Evolutionary conservation across 2,329 filamentous ascomycete genomes (phyloP).

Genomic region (Davidsoniella eucalypti): DNA sequence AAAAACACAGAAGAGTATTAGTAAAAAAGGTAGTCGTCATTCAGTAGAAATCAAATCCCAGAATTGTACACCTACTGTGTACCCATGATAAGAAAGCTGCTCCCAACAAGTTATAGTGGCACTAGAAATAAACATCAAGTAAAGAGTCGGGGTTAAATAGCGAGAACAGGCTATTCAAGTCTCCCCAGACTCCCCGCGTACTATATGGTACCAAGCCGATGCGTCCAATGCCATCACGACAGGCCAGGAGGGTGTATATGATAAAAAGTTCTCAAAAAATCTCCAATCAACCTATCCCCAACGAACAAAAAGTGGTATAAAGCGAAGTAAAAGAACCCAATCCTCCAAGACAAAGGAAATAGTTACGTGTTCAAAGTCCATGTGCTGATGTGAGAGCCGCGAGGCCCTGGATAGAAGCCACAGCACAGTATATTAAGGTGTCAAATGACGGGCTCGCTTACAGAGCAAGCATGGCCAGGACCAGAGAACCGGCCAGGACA

Average conservation of each 20-base stretch:
- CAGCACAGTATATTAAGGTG: background rate
- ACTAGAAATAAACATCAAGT: background rate
- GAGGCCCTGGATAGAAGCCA: background rate
- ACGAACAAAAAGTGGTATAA: constrained; percentile 13
- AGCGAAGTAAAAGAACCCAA: constrained; percentile 1
- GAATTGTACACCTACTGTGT: constrained; percentile 6
- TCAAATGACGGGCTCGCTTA: constrained; percentile 2
- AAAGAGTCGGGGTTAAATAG: constrained; percentile 9
- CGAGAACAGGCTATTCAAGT: constrained; percentile 11
- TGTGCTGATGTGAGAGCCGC: too few species aligned
- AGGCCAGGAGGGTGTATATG: constrained; percentile 1
- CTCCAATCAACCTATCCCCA: constrained; percentile 12
- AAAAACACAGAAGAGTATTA: background rate
- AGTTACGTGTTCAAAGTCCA: too few species aligned
- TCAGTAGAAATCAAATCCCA: constrained; percentile 12
- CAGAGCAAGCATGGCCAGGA: constrained; percentile 12
- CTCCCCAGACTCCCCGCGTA: constrained; percentile 1
- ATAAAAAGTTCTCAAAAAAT: constrained; percentile 12
- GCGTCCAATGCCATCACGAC: background rate
- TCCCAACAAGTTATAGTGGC: background rate
- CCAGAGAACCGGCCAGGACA: constrained; percentile 11
- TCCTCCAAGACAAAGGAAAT: background rate
- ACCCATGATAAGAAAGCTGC: constrained; percentile 1
- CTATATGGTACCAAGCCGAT: background rate
- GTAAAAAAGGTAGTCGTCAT: constrained; percentile 8